Percentiles rank a stretch among this genome's conserved stretches.
phyloP scores from a whole-genome alignment of 2,329 filamentous ascomycete species.

The Exophiala mesophila region DNA sequence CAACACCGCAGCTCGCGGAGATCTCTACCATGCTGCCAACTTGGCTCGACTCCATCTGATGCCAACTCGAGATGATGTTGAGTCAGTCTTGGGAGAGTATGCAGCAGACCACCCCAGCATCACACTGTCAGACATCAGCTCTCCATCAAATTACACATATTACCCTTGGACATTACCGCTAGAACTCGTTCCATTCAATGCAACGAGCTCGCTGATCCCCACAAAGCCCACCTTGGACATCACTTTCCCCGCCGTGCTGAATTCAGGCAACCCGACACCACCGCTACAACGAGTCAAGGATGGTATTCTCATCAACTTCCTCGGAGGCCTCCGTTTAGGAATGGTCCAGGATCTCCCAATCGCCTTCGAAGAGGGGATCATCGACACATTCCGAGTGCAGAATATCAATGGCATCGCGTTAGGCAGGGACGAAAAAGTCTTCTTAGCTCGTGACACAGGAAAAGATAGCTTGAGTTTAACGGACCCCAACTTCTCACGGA shows the following conservation, averaged over 20 bases:
- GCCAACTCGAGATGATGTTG: constrained; percentile 53
- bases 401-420: constrained; percentile 75
- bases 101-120: constrained; percentile 53
- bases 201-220: constrained; percentile 68
- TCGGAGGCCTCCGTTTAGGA: constrained; percentile 53
- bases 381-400: constrained; percentile 55
- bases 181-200: constrained; percentile 68
- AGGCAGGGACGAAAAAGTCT: constrained; percentile 81
- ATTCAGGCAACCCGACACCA: constrained; percentile 43
- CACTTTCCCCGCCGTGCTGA: constrained; percentile 56
- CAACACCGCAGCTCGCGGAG: constrained; percentile 68
- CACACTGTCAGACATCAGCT: constrained; percentile 50
- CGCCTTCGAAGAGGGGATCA: constrained; percentile 22
- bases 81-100: constrained; percentile 53
- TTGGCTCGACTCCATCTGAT: constrained; percentile 76
- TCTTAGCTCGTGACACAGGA: constrained; percentile 70
- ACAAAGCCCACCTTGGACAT: constrained; percentile 67
- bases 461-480: constrained; percentile 59
- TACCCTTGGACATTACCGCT: constrained; percentile 90
- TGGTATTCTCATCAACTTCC: constrained; percentile 56
- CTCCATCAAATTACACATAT: constrained; percentile 71
- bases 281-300: constrained; percentile 53
- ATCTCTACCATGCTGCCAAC: constrained; percentile 84
- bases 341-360: constrained; percentile 45
- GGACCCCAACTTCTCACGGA: constrained; percentile 77